phyloP scores from a whole-genome alignment of 106 monocot genomes.

The Hemerocallis citrina region DNA sequence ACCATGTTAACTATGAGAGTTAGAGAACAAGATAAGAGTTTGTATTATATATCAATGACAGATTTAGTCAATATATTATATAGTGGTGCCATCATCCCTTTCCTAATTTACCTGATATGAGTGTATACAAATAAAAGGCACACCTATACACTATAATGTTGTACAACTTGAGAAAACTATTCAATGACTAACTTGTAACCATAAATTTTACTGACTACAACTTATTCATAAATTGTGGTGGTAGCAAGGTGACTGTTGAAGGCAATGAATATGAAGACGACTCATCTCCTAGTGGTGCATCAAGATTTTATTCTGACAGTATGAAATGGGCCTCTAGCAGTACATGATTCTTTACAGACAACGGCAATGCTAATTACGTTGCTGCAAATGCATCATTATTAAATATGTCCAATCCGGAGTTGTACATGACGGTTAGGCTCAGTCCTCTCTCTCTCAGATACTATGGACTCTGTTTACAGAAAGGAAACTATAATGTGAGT shows the following conservation, averaged over 20 bases:
- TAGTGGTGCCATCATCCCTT: too few relatives aligned
- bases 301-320: slow-evolving; percentile 2
- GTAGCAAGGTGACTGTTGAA: slow-evolving; percentile 19
- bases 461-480: too few relatives aligned
- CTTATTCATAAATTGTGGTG: slow-evolving; percentile 60
- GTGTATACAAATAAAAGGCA: too few relatives aligned
- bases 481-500: too few relatives aligned
- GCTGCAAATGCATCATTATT: slow-evolving; percentile 22
- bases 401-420: slow-evolving; percentile 14
- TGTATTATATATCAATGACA: too few relatives aligned
- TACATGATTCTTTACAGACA: slow-evolving; percentile 30
- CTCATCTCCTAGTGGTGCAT: slow-evolving; percentile 10
- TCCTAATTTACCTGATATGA: too few relatives aligned
- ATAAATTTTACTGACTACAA: slow-evolving; percentile 14
- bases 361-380: slow-evolving; percentile 11
- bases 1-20: too few relatives aligned
- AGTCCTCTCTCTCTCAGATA: slow-evolving; percentile 9
- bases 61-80: too few relatives aligned
- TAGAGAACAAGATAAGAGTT: too few relatives aligned
- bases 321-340: slow-evolving; percentile 48
- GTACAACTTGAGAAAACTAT: background rate
- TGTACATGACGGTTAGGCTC: slow-evolving; percentile 38
- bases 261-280: slow-evolving; percentile 33
- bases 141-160: too few relatives aligned
- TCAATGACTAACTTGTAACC: background rate